These are phyloP conservation scores for Vigna reflexopilosa DNA, from an alignment of 306 rosid genomes.

Conservation along the genomic window DNA sequence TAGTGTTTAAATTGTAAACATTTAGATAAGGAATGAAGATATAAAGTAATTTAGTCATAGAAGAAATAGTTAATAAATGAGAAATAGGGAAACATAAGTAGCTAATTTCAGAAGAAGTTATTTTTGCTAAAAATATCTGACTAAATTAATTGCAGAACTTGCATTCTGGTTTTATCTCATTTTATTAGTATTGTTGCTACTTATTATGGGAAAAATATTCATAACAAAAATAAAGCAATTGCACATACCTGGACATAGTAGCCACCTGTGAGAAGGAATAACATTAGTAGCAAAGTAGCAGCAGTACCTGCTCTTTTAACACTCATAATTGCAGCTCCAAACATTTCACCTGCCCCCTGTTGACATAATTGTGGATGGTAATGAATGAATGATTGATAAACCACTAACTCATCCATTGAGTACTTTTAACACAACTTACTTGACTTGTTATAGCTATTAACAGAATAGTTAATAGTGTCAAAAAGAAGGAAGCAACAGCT, in stretches of 20 bases:
- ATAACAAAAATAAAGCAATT: background rate
- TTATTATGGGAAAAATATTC: conserved; percentile 2
- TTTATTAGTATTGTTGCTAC: background rate
- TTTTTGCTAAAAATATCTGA: background rate
- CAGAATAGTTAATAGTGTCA: conserved; percentile 67
- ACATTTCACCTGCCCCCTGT: conserved; percentile 93
- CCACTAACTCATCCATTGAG: background rate
- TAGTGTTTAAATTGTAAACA: background rate
- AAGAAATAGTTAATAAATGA: no score
- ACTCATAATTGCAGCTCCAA: conserved; percentile 92
- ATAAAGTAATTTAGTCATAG: no score
- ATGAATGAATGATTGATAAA: background rate
- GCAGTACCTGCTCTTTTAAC: conserved; percentile 79
- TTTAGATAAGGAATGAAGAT: background rate
- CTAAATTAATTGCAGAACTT: background rate
- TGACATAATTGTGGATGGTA: background rate
- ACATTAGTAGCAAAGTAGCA: conserved; percentile 86
- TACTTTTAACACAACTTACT: conserved; percentile 54
- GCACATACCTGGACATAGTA: conserved; percentile 85
- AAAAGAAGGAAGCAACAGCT: conserved; percentile 72
- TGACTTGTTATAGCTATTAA: conserved; percentile 90
- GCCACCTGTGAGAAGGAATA: conserved; percentile 95
- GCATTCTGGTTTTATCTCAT: background rate
- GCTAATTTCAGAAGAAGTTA: background rate
- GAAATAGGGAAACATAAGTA: background rate